Percentiles rank a stretch among this genome's conserved stretches.
Evolutionary conservation across 345 rosid species (phyloP).

Genomic region (Trapa bicornis): DNA sequence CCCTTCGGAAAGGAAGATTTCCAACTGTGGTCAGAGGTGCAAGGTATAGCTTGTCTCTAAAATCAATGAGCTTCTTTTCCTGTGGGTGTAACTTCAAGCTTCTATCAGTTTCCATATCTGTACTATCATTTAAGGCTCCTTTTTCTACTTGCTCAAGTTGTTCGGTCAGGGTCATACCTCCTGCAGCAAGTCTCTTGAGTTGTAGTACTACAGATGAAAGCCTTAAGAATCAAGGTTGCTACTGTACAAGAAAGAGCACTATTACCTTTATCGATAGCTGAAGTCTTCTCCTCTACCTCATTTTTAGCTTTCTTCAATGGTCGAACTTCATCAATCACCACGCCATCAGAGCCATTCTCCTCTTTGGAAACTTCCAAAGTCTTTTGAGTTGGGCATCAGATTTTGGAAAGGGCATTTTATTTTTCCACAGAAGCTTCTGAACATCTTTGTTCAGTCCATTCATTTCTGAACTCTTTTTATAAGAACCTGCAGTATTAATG

Average conservation of each 20-base stretch:
- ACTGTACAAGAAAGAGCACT: conserved; percentile 23
- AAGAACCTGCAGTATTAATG: conserved; percentile 8
- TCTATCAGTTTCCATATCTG: conserved; percentile 32
- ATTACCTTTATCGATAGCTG: conserved; percentile 23
- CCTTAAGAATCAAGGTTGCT: not conserved
- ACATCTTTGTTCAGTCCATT: conserved; percentile 68
- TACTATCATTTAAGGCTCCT: conserved; percentile 17
- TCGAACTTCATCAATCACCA: conserved; percentile 31
- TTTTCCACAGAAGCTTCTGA: conserved; percentile 86
- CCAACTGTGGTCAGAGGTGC: conserved; percentile 96
- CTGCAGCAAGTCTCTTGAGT: conserved; percentile 20
- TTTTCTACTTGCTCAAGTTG: conserved; percentile 13
- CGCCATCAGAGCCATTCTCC: conserved; percentile 20
- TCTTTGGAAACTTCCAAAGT: conserved; percentile 32
- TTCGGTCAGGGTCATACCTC: conserved; percentile 18
- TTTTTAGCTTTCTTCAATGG: conserved; percentile 66
- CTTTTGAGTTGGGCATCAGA: conserved; percentile 61
- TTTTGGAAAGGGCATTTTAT: conserved; percentile 56
- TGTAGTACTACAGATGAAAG: not conserved
- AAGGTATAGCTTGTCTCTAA: conserved; percentile 75
- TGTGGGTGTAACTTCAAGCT: conserved; percentile 58
- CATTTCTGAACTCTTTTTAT: conserved; percentile 32
- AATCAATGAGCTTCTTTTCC: conserved; percentile 81
- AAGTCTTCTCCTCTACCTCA: conserved; percentile 21
- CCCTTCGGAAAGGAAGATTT: conserved; percentile 91